Evolutionary conservation across 495 filamentous ascomycete species (phyloP), one percentile per base, ranked within the genome.

Genomic region (Penicillium paradoxum): DNA sequence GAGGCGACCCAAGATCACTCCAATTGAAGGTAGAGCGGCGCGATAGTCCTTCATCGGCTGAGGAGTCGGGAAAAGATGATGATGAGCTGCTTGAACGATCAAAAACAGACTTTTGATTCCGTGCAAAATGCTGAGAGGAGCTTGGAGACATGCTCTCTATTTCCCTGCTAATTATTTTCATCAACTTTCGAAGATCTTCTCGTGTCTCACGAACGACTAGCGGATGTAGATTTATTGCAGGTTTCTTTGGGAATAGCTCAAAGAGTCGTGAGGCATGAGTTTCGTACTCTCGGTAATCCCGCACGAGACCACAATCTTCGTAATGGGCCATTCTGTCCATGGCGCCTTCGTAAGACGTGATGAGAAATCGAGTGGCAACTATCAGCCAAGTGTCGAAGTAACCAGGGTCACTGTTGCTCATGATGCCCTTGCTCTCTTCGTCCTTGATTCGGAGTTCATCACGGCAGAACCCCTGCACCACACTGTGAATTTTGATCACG

Each of bases 381-480:
- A 83, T 74, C 19, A 89, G 68, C 84, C 85, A 89, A 17, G 79
- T 80, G n/a, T 75, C 68, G 36, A 68, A 75, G 38, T 59, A 71
- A 0, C 69, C 66, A 2, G 65, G 52, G 9, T 59, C 62, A n/a
- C 55, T 41, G 10, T 45, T 63, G 19, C 13, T 43, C n/a, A 47
- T 29, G 22, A 47, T 24, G 41, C 65, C 65, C 50, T 62, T 70
- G 6, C 79, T 67, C 19, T 84, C 73, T 9, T 75, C 73, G 32
- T 82, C 75, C 55, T 63, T 70, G 46, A 79, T 77, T 18, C 77
- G 76, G 4, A 93, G 68, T 19, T 80, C 77, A 58, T 89, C 86
- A 15, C 86, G 79, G 53, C 88, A 89, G 48, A 91, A 90, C 0
- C 81, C 84, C 60, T 92, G 89, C 6, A 91, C 86, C 1, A 92